Percentiles rank a stretch among this genome's conserved stretches.
Conservation (phyloP, 1,139 yeast species). For the Taphrina pruni region DNA sequence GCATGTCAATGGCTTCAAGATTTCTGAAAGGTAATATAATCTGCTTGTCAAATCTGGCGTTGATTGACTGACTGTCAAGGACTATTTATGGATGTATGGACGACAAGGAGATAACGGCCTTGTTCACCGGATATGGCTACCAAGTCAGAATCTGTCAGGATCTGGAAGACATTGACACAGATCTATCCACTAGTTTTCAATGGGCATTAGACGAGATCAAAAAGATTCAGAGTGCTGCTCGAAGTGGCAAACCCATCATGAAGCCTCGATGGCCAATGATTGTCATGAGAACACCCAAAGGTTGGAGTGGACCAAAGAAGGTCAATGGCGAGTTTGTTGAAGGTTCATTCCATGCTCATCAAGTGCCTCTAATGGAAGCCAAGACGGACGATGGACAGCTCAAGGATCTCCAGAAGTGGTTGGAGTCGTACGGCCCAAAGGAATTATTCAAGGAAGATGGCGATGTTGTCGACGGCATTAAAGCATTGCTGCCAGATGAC, state of each 20-base stretch:
- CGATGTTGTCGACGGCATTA: constrained; percentile 44
- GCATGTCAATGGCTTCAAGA: constrained; percentile 47
- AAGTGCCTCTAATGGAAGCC: constrained; percentile 46
- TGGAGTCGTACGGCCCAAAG: constrained; percentile 43
- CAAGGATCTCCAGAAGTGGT: constrained; percentile 45
- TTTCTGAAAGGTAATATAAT: constrained; percentile 43
- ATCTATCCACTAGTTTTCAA: constrained; percentile 46
- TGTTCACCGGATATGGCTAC: constrained; percentile 47
- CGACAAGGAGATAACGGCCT: constrained; percentile 46
- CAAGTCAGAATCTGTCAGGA: constrained; percentile 46
- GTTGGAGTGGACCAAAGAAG: constrained; percentile 46
- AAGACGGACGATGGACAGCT: constrained; percentile 45
- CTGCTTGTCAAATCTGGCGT: background rate
- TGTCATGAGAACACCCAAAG: constrained; percentile 47
- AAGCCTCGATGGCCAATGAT: constrained; percentile 47
- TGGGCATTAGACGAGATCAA: constrained; percentile 46
- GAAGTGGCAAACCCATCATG: constrained; percentile 45
- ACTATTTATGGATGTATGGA: constrained; percentile 47
- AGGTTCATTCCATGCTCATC: constrained; percentile 47
- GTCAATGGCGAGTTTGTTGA: constrained; percentile 46
- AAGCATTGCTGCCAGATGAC: constrained; percentile 44
- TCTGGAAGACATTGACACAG: constrained; percentile 43
- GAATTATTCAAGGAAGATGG: constrained; percentile 45
- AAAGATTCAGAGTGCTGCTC: constrained; percentile 46
- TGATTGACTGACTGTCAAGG: background rate